Percentiles rank a stretch among this genome's conserved stretches.
These are phyloP conservation scores for Schizosaccharomyces octosporus DNA, from an alignment of 805 yeast species.

Conservation along the genomic window DNA sequence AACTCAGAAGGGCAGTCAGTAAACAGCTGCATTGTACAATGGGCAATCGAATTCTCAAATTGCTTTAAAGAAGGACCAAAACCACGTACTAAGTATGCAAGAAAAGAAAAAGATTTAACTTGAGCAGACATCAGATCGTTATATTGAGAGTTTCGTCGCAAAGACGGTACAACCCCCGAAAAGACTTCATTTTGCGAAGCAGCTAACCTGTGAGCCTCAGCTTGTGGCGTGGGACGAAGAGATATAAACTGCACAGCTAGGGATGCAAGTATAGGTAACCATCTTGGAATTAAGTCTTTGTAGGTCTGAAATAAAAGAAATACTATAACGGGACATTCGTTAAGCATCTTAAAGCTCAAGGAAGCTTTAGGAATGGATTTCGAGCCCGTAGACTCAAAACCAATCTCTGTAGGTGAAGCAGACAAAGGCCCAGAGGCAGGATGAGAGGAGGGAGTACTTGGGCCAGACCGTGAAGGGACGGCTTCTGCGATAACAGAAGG, in stretches of 20 bases:
- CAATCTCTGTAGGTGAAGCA: conserved; percentile 18
- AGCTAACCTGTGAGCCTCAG: conserved; percentile 35
- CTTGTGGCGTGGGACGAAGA: conserved; percentile 66
- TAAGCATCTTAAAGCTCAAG: conserved; percentile 69
- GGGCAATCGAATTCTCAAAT: conserved; percentile 50
- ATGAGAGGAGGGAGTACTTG: background rate
- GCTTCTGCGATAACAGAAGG: conserved; percentile 48
- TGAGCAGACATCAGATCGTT: conserved; percentile 81
- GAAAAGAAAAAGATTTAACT: conserved; percentile 83
- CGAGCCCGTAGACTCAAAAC: conserved; percentile 26
- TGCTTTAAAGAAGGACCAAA: conserved; percentile 39
- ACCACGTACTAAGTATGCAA: conserved; percentile 79
- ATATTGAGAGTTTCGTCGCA: conserved; percentile 52
- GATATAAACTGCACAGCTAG: conserved; percentile 49
- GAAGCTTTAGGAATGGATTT: conserved; percentile 23
- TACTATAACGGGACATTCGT: conserved; percentile 93
- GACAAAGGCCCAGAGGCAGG: conserved; percentile 3
- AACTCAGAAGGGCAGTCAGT: conserved; percentile 92
- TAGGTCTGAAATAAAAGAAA: conserved; percentile 77
- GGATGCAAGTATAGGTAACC: conserved; percentile 60
- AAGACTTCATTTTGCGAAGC: conserved; percentile 32
- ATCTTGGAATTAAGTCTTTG: conserved; percentile 43
- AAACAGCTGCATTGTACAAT: conserved; percentile 54
- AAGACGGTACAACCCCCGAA: conserved; percentile 49
- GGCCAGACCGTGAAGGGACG: conserved; percentile 20